Percentiles rank a stretch among this genome's conserved stretches.
phyloP scores from a whole-genome alignment of 352 stramenopile species.

The Phytophthora podocarpi region DNA sequence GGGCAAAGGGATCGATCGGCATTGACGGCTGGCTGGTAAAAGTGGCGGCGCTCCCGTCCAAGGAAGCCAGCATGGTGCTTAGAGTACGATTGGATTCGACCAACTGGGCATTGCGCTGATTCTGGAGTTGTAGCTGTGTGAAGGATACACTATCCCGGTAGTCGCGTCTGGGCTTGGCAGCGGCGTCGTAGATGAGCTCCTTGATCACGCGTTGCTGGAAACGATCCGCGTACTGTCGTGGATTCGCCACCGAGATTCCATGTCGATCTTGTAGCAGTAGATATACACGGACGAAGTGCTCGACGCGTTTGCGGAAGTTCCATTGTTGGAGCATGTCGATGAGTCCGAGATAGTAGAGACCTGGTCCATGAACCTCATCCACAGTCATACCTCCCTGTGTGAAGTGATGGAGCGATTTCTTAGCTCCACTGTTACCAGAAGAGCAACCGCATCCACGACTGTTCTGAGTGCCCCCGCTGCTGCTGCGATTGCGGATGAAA shows the following conservation, averaged over 20 bases:
- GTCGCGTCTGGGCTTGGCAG: conserved; percentile 20
- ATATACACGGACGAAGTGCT: conserved; percentile 84
- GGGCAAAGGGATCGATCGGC: conserved; percentile 16
- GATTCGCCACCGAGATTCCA: conserved; percentile 77
- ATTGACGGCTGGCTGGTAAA: conserved; percentile 29
- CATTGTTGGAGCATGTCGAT: conserved; percentile 97
- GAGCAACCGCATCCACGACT: conserved; percentile 19
- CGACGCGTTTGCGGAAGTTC: conserved; percentile 91
- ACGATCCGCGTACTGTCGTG: conserved; percentile 72
- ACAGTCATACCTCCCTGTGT: conserved; percentile 67
- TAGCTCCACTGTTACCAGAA: conserved; percentile 27
- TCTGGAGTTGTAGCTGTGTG: conserved; percentile 46
- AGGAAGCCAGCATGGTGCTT: conserved; percentile 61
- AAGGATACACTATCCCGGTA: conserved; percentile 42
- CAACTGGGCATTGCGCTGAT: conserved; percentile 46
- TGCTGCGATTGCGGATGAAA: conserved; percentile 37
- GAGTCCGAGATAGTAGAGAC: conserved; percentile 95
- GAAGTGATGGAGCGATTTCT: conserved; percentile 56
- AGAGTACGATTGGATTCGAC: conserved; percentile 51
- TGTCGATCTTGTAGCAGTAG: conserved; percentile 71
- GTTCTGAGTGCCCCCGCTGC: conserved; percentile 27
- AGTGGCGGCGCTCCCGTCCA: conserved; percentile 35
- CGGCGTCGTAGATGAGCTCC: conserved; percentile 74
- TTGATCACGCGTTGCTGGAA: conserved; percentile 79
- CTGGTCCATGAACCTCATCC: conserved; percentile 89